phyloP scores from a whole-genome alignment of 257 asterid genomes.

The Fraxinus excelsior region DNA sequence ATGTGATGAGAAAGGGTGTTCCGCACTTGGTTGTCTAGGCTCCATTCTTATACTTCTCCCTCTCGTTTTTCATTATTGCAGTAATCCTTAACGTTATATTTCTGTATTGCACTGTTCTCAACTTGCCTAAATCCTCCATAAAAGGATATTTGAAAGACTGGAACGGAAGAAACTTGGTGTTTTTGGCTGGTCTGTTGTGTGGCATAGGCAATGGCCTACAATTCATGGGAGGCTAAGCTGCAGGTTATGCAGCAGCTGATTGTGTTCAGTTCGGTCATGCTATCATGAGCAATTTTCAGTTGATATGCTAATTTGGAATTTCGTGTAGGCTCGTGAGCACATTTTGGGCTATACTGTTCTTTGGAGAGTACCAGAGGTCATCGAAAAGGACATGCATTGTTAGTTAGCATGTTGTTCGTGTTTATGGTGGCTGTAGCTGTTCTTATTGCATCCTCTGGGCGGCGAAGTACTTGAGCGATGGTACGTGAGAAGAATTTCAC shows the following conservation, averaged over 20 bases:
- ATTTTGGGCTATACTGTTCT: constrained; percentile 50
- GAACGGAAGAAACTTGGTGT: constrained; percentile 45
- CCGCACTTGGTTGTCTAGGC: constrained; percentile 46
- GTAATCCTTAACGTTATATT: constrained; percentile 33
- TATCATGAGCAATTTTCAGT: neutral
- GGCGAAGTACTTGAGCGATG: constrained; percentile 22
- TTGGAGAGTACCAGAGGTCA: constrained; percentile 57
- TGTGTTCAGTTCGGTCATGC: constrained; percentile 43
- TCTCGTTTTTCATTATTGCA: constrained; percentile 43
- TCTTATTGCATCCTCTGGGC: constrained; percentile 58
- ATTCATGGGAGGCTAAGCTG: constrained; percentile 66
- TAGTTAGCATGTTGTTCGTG: constrained; percentile 52
- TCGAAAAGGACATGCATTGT: constrained; percentile 39
- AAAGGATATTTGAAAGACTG: constrained; percentile 39
- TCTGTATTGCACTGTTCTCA: constrained; percentile 44
- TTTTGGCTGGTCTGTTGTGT: constrained; percentile 43
- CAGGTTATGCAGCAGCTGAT: constrained; percentile 64
- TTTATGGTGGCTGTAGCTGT: constrained; percentile 49
- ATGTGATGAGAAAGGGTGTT: constrained; percentile 33
- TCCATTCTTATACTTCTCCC: constrained; percentile 60
- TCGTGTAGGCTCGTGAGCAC: constrained; percentile 53
- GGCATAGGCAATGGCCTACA: constrained; percentile 56
- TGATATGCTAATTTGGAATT: neutral
- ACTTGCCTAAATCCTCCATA: constrained; percentile 50
- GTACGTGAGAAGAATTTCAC: neutral